Evolutionary conservation across 2,329 filamentous ascomycete genomes (phyloP).

Genomic region (Penicillium sp.): DNA sequence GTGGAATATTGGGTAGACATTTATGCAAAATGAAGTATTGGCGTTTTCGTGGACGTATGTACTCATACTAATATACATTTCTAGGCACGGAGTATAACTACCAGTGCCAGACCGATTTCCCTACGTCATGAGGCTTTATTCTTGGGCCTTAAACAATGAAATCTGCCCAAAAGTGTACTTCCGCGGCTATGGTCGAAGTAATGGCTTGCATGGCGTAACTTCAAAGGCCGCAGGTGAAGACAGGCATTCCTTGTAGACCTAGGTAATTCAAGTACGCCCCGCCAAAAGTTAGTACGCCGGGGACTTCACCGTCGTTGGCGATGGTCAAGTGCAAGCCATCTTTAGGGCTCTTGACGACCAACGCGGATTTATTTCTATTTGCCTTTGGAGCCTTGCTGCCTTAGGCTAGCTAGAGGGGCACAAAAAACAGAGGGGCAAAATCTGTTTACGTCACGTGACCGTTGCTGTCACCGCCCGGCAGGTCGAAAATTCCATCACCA

Average conservation of each 20-base stretch:
- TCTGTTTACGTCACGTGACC: conserved; percentile 17
- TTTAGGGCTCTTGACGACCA: too few relatives aligned
- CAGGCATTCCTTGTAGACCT: too few relatives aligned
- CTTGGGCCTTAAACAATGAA: background rate
- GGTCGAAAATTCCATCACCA: conserved; percentile 32
- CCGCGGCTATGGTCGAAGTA: too few relatives aligned
- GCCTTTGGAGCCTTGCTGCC: background rate
- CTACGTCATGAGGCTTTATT: conserved; percentile 1
- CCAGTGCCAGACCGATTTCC: background rate
- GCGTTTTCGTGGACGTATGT: background rate
- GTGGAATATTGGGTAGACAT: background rate
- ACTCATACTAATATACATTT: background rate
- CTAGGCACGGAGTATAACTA: background rate
- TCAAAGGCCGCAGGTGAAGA: too few relatives aligned
- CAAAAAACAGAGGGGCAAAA: conserved; percentile 14
- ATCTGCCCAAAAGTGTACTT: background rate
- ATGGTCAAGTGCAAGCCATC: background rate
- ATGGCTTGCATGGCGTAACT: background rate
- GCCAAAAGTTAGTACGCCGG: too few relatives aligned
- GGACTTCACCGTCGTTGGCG: too few relatives aligned
- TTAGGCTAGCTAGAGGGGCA: background rate
- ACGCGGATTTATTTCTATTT: too few relatives aligned
- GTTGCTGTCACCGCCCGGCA: conserved; percentile 19
- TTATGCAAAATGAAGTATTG: background rate
- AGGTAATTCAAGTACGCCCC: too few relatives aligned